These are phyloP conservation scores for Orbilia ellipsospora DNA, from an alignment of 2,329 filamentous ascomycete species.

Conservation along the genomic window DNA sequence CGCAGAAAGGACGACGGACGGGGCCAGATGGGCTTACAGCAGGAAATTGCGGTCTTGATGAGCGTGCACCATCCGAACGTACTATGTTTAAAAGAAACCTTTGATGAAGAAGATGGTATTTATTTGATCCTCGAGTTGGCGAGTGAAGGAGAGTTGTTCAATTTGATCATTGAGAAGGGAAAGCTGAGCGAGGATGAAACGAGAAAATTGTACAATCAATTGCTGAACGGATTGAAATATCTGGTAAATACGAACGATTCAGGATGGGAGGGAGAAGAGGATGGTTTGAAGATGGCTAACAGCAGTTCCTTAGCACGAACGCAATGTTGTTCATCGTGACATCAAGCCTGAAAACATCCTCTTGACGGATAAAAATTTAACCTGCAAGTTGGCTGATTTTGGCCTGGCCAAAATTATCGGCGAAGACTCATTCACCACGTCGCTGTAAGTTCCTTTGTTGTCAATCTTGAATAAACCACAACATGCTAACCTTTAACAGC, in stretches of 20 bases:
- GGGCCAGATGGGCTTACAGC: constrained; percentile 86
- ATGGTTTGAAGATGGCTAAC: constrained; percentile 38
- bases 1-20: constrained; percentile 84
- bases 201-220: constrained; percentile 85
- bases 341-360: constrained; percentile 98
- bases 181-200: constrained; percentile 87
- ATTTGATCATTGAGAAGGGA: constrained; percentile 89
- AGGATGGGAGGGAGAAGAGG: constrained; percentile 3
- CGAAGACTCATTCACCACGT: constrained; percentile 97
- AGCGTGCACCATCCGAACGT: constrained; percentile 95
- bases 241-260: constrained; percentile 72
- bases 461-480: too few species aligned
- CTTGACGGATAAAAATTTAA: constrained; percentile 82
- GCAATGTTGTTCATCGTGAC: constrained; percentile 95
- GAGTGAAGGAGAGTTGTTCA: constrained; percentile 93
- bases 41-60: constrained; percentile 97
- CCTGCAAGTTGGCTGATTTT: constrained; percentile 94
- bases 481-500: constrained; percentile 5
- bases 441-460: constrained; percentile 70
- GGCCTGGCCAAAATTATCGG: constrained; percentile 98
- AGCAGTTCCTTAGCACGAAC: constrained; percentile 76
- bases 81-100: constrained; percentile 92
- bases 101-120: constrained; percentile 88
- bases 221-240: constrained; percentile 95
- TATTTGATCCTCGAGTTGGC: constrained; percentile 93